phyloP scores from a whole-genome alignment of 2,329 filamentous ascomycete species.

The Furcasterigmium furcatum region DNA sequence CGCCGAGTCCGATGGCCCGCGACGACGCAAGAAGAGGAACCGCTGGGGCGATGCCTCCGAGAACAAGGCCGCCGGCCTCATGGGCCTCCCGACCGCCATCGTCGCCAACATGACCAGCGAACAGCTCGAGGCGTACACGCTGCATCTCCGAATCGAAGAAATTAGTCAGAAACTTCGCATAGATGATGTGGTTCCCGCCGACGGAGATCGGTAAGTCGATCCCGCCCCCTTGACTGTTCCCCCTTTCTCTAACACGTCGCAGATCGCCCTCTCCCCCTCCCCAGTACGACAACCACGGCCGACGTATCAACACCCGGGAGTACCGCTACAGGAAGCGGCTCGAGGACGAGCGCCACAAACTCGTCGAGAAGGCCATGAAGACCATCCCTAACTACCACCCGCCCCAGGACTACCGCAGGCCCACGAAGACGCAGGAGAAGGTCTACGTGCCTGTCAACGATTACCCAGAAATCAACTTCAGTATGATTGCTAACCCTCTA shows the following conservation, averaged over 20 bases:
- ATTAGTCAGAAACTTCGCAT: slow-evolving; percentile 99
- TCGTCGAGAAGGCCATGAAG: slow-evolving; percentile 99
- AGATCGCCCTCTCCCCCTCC: slow-evolving; percentile 95
- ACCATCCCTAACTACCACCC: slow-evolving; percentile 99
- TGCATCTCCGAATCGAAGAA: slow-evolving; percentile 96
- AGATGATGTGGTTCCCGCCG: slow-evolving; percentile 96
- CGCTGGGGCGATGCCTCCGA: slow-evolving; percentile 96
- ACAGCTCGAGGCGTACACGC: slow-evolving; percentile 93
- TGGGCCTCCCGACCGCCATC: slow-evolving; percentile 96
- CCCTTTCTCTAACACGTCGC: slow-evolving; percentile 15
- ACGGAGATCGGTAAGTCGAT: slow-evolving; percentile 80
- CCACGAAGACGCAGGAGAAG: slow-evolving; percentile 99
- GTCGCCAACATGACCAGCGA: slow-evolving; percentile 97
- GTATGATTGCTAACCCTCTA: slow-evolving; percentile 99
- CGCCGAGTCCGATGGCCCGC: slow-evolving; percentile 68
- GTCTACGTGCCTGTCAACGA: slow-evolving; percentile 99
- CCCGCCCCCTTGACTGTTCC: neutral
- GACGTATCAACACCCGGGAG: slow-evolving; percentile 98
- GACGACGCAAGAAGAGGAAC: slow-evolving; percentile 96
- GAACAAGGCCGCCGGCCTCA: slow-evolving; percentile 97
- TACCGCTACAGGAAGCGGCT: slow-evolving; percentile 97
- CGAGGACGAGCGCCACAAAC: slow-evolving; percentile 97
- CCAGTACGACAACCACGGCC: slow-evolving; percentile 98
- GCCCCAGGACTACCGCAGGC: slow-evolving; percentile 95
- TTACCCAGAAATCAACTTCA: slow-evolving; percentile 99